phyloP scores from a whole-genome alignment of 495 filamentous ascomycete species.

The Xylaria grammica region DNA sequence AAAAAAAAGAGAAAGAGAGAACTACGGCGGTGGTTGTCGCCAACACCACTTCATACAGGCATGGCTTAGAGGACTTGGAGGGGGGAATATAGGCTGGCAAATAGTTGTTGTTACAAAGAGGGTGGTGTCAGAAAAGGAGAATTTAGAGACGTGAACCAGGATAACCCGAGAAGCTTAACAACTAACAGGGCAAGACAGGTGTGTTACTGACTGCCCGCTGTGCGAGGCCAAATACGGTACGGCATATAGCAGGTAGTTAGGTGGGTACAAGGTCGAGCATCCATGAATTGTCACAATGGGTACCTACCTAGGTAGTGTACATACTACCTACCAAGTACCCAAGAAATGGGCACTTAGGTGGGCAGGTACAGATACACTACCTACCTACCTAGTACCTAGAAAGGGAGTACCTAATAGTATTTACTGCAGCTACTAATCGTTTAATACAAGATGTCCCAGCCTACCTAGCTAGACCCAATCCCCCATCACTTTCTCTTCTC shows the following conservation, averaged over 20 bases:
- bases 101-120: conserved; percentile 17
- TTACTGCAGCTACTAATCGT: too few relatives aligned
- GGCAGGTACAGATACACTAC: conserved; percentile 7
- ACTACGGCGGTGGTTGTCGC: conserved; percentile 20
- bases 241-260: conserved; percentile 1
- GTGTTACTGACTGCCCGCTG: conserved; percentile 11
- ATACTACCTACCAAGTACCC: too few relatives aligned
- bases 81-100: conserved; percentile 11
- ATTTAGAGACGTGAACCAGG: conserved; percentile 19
- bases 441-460: too few relatives aligned
- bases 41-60: conserved; percentile 18
- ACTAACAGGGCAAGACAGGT: conserved; percentile 16
- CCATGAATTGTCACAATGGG: too few relatives aligned
- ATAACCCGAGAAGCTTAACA: conserved; percentile 22
- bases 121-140: conserved; percentile 21
- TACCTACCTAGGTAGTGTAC: too few relatives aligned
- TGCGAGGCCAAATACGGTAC: conserved; percentile 10
- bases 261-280: too few relatives aligned
- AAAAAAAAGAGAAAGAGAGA: too few relatives aligned
- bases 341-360: neutral
- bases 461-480: too few relatives aligned
- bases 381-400: neutral
- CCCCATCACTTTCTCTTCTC: too few relatives aligned
- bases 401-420: neutral
- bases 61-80: conserved; percentile 6